phyloP scores from a whole-genome alignment of 768 basidiomycete genomes.

The Suillus occidentalis region DNA sequence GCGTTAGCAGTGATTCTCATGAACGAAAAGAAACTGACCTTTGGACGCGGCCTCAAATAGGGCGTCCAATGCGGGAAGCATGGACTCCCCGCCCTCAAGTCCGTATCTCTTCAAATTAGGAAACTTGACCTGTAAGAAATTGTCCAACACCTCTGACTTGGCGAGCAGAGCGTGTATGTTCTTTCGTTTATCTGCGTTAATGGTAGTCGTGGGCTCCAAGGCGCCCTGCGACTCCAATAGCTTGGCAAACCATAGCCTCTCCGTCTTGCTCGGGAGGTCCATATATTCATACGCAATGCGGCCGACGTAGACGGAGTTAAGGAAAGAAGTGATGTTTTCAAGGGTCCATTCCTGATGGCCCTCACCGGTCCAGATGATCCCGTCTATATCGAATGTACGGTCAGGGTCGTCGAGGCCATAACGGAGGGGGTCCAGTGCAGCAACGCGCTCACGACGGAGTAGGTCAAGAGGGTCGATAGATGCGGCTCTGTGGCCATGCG shows the following conservation, averaged over 20 bases:
- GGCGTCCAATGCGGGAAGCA: slow-evolving; percentile 84
- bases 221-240: slow-evolving; percentile 61
- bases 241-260: slow-evolving; percentile 87
- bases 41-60: slow-evolving; percentile 68
- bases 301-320: slow-evolving; percentile 76
- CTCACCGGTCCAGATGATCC: slow-evolving; percentile 71
- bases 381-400: slow-evolving; percentile 67
- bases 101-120: slow-evolving; percentile 88
- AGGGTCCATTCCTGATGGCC: slow-evolving; percentile 60
- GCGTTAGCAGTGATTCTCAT: neutral
- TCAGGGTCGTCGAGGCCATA: slow-evolving; percentile 66
- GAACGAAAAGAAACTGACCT: slow-evolving; percentile 35
- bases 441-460: slow-evolving; percentile 79
- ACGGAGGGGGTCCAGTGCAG: slow-evolving; percentile 71
- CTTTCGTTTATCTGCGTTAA: slow-evolving; percentile 41
- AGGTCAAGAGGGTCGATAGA: slow-evolving; percentile 86
- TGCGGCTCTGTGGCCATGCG: slow-evolving; percentile 82
- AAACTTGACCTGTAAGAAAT: slow-evolving; percentile 84
- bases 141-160: slow-evolving; percentile 78
- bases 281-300: slow-evolving; percentile 91
- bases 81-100: slow-evolving; percentile 90
- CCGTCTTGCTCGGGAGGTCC: slow-evolving; percentile 85
- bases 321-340: slow-evolving; percentile 64
- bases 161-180: slow-evolving; percentile 70
- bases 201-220: slow-evolving; percentile 31